These are phyloP conservation scores for Candida frijolesensis DNA, from an alignment of 1,139 yeast genomes.

Conservation along the genomic window DNA sequence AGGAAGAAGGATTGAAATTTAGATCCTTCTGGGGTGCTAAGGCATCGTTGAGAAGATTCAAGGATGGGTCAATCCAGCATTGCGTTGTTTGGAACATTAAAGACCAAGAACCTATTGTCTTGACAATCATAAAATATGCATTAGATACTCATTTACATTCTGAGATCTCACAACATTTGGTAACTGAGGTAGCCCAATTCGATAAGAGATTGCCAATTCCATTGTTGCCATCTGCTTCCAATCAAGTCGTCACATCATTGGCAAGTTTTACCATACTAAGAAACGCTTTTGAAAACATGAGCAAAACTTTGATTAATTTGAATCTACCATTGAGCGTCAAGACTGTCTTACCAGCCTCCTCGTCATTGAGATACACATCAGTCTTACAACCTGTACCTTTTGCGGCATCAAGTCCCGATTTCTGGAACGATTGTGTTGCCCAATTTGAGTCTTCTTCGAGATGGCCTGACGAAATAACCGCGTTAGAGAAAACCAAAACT, in stretches of 20 bases:
- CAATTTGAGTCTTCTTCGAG: slow-evolving; percentile 88
- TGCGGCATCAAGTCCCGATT: slow-evolving; percentile 75
- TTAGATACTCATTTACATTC: slow-evolving; percentile 64
- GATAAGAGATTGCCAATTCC: slow-evolving; percentile 61
- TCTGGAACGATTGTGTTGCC: slow-evolving; percentile 75
- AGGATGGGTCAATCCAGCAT: slow-evolving; percentile 86
- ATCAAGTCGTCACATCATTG: slow-evolving; percentile 53
- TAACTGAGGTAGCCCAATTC: slow-evolving; percentile 45
- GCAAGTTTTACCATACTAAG: slow-evolving; percentile 58
- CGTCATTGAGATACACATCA: slow-evolving; percentile 75
- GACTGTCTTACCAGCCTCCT: slow-evolving; percentile 70
- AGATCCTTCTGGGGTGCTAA: slow-evolving; percentile 87
- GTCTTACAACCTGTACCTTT: slow-evolving; percentile 80
- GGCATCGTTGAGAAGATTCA: slow-evolving; percentile 85
- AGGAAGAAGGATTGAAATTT: slow-evolving; percentile 62
- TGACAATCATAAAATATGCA: slow-evolving; percentile 64
- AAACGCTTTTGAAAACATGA: slow-evolving; percentile 66
- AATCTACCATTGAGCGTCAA: slow-evolving; percentile 75
- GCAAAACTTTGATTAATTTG: slow-evolving; percentile 52
- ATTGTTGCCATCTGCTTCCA: slow-evolving; percentile 55
- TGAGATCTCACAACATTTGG: slow-evolving; percentile 43
- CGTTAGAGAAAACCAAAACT: slow-evolving; percentile 85
- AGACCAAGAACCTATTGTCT: slow-evolving; percentile 64
- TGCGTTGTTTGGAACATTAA: slow-evolving; percentile 82
- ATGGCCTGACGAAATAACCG: slow-evolving; percentile 93